phyloP scores from a whole-genome alignment of 352 stramenopile genomes.

The Paralagenidium karlingii region DNA sequence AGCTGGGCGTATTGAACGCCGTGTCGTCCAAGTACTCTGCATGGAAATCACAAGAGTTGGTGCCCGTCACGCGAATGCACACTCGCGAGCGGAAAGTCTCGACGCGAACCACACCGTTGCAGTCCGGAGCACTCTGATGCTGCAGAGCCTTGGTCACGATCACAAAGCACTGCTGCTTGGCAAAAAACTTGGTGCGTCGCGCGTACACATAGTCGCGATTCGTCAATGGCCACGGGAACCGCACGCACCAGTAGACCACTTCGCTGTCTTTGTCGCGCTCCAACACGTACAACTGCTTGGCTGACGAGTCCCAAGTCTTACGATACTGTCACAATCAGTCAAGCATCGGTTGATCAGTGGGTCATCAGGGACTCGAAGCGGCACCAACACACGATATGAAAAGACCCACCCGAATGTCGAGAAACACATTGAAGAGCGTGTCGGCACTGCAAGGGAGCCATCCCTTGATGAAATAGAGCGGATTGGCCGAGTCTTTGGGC shows the following conservation, averaged over 20 bases:
- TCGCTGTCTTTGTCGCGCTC: slow-evolving; percentile 30
- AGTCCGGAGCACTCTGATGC: slow-evolving; percentile 26
- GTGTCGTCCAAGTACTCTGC: slow-evolving; percentile 72
- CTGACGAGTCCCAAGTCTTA: slow-evolving; percentile 33
- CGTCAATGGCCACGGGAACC: slow-evolving; percentile 52
- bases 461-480: slow-evolving; percentile 57
- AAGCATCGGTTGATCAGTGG: too few species aligned
- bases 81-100: slow-evolving; percentile 47
- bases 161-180: slow-evolving; percentile 29
- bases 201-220: slow-evolving; percentile 73
- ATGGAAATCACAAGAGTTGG: slow-evolving; percentile 52
- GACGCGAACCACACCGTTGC: slow-evolving; percentile 30
- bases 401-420: slow-evolving; percentile 42
- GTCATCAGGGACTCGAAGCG: too few species aligned
- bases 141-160: slow-evolving; percentile 43
- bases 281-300: slow-evolving; percentile 29
- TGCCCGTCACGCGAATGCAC: slow-evolving; percentile 40
- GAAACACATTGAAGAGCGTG: slow-evolving; percentile 50
- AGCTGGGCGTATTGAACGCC: slow-evolving; percentile 65
- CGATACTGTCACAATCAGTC: too few species aligned
- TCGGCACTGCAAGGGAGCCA: slow-evolving; percentile 58
- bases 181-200: slow-evolving; percentile 41
- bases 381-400: too few species aligned
- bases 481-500: slow-evolving; percentile 34
- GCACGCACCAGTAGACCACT: slow-evolving; percentile 45